Evolutionary conservation across 2,329 filamentous ascomycete genomes (phyloP).

Genomic region (Diaporthe capsici): DNA sequence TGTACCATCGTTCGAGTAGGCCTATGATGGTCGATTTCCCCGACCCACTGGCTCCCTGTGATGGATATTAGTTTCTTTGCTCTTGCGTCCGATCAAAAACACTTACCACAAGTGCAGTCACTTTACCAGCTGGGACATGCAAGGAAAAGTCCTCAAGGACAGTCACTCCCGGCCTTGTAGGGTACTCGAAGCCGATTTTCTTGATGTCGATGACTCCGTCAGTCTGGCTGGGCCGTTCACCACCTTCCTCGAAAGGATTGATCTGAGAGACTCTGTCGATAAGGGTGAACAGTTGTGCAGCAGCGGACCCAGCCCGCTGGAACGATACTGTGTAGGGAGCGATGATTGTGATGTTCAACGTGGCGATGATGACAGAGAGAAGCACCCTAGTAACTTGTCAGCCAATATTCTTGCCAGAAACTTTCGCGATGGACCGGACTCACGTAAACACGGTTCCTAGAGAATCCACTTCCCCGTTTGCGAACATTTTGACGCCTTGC

Average conservation of each 20-base stretch:
- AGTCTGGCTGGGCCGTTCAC: neutral
- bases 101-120: slow-evolving; percentile 20
- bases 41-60: slow-evolving; percentile 65
- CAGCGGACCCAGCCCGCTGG: neutral
- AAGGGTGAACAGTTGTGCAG: neutral
- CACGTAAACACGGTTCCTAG: slow-evolving; percentile 14
- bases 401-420: neutral
- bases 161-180: neutral
- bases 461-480: neutral
- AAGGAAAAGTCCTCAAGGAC: slow-evolving; percentile 22
- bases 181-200: neutral
- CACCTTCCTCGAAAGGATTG: neutral
- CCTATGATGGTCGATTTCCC: slow-evolving; percentile 57
- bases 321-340: neutral
- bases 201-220: slow-evolving; percentile 1
- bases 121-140: slow-evolving; percentile 1
- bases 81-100: too few species aligned
- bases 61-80: neutral
- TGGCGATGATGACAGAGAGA: neutral
- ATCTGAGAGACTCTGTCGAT: slow-evolving; percentile 2
- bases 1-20: slow-evolving; percentile 70
- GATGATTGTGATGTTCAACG: neutral
- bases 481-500: slow-evolving; percentile 10
- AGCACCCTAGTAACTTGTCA: neutral
- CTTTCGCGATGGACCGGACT: neutral